phyloP scores from a whole-genome alignment of 2,329 filamentous ascomycete species.

The Cladobotryum mycophilum region DNA sequence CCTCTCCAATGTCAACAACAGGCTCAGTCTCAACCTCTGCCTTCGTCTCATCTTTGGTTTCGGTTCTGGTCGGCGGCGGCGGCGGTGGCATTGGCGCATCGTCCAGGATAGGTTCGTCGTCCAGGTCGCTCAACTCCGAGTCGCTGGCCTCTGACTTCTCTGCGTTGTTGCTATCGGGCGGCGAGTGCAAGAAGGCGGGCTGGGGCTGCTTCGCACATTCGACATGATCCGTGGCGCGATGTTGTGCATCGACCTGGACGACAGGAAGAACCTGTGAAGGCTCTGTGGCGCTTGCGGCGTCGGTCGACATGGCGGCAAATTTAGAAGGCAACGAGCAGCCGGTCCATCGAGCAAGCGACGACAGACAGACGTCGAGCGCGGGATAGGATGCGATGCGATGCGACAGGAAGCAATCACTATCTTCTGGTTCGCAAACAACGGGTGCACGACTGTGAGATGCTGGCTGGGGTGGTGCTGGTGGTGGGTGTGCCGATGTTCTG shows the following conservation, averaged over 20 bases:
- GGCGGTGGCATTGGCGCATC: constrained; percentile 21
- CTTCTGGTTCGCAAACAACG: background rate
- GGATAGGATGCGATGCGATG: constrained; percentile 5
- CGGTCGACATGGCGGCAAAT: constrained; percentile 46
- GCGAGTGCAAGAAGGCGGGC: constrained; percentile 51
- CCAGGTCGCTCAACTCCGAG: constrained; percentile 61
- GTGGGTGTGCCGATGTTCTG: constrained; percentile 11
- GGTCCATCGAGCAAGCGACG: constrained; percentile 25
- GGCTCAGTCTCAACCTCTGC: constrained; percentile 17
- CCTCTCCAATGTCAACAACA: constrained; percentile 65
- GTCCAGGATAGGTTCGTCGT: constrained; percentile 44
- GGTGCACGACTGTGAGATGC: constrained; percentile 9
- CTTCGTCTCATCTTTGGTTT: constrained; percentile 16
- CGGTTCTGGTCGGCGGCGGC: constrained; percentile 7
- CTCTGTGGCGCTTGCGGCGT: constrained; percentile 46
- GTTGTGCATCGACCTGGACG: constrained; percentile 14
- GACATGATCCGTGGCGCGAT: constrained; percentile 23
- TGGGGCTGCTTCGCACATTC: constrained; percentile 30
- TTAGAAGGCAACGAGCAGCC: constrained; percentile 32
- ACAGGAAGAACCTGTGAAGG: constrained; percentile 17
- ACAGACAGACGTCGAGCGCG: constrained; percentile 5
- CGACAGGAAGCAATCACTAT: constrained; percentile 3
- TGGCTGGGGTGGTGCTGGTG: background rate
- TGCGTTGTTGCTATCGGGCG: constrained; percentile 57
- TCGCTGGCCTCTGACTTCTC: constrained; percentile 54